These are phyloP conservation scores for Mycena amicta DNA, from an alignment of 768 basidiomycete genomes.

Conservation along the genomic window DNA sequence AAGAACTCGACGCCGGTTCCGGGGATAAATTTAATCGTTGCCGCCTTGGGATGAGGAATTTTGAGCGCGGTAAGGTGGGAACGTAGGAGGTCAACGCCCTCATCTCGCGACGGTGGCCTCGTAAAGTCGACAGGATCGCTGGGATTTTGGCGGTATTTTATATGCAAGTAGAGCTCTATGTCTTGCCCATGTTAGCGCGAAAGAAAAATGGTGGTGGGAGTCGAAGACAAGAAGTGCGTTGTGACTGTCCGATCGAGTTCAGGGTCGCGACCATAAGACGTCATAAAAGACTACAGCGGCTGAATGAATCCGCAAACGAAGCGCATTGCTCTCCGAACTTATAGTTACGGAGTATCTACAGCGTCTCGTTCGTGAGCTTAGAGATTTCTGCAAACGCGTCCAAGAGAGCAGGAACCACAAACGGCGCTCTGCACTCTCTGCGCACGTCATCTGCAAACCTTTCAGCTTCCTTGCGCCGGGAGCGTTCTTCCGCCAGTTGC, in stretches of 20 bases:
- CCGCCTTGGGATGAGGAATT: slow-evolving; percentile 9
- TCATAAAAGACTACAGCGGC: too few species aligned
- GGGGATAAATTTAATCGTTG: not conserved
- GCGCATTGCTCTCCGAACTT: not conserved
- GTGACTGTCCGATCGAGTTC: too few species aligned
- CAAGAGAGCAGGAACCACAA: slow-evolving; percentile 40
- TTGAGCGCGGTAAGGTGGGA: slow-evolving; percentile 7
- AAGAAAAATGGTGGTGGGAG: not conserved
- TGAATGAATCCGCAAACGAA: too few species aligned
- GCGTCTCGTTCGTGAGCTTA: slow-evolving; percentile 26
- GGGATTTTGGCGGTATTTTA: not conserved
- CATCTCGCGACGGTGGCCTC: not conserved
- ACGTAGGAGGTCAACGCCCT: not conserved
- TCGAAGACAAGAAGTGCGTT: too few species aligned
- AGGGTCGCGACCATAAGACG: too few species aligned
- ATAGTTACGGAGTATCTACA: slow-evolving; percentile 2
- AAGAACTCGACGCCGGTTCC: not conserved
- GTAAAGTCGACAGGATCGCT: not conserved
- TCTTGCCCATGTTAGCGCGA: not conserved
- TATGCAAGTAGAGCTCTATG: not conserved
- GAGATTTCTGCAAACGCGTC: slow-evolving; percentile 40
- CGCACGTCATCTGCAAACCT: slow-evolving; percentile 32
- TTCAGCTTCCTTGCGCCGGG: slow-evolving; percentile 30
- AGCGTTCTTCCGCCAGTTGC: slow-evolving; percentile 13
- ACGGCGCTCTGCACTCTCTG: slow-evolving; percentile 36